These are phyloP conservation scores for Ilex paraguariensis DNA, from an alignment of 305 asterid genomes.

Conservation along the genomic window DNA sequence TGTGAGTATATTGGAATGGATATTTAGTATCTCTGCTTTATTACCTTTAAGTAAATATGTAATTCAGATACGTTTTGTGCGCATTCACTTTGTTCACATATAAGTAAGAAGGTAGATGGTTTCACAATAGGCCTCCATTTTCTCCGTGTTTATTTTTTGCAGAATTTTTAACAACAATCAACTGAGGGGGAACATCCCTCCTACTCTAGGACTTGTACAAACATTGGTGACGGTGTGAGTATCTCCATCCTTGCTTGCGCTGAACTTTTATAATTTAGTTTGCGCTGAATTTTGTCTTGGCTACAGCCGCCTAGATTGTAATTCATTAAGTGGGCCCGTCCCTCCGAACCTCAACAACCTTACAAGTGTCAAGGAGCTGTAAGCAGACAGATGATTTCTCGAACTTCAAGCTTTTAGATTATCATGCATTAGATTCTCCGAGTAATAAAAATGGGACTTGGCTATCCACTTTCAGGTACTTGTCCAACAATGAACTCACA, in stretches of 20 bases:
- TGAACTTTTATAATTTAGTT: background rate
- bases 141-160: too few species aligned
- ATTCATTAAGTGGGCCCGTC: constrained; percentile 50
- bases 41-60: too few species aligned
- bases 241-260: constrained; percentile 12
- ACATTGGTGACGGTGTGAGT: constrained; percentile 76
- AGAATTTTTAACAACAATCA: constrained; percentile 75
- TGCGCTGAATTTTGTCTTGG: constrained; percentile 13
- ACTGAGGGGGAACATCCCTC: constrained; percentile 53
- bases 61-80: too few species aligned
- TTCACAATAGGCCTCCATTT: too few species aligned
- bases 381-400: too few species aligned
- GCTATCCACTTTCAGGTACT: constrained; percentile 43
- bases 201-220: constrained; percentile 46
- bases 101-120: too few species aligned
- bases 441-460: constrained; percentile 7
- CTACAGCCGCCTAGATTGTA: constrained; percentile 73
- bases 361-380: constrained; percentile 76
- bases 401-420: too few species aligned
- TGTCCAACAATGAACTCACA: constrained; percentile 63
- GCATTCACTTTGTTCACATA: too few species aligned
- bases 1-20: constrained; percentile 40
- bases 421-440: background rate
- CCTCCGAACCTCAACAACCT: too few species aligned
- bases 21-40: too few species aligned